These are phyloP conservation scores for Coelastrella sp. DNA, from an alignment of 139 green algal genomes.

Conservation along the genomic window DNA sequence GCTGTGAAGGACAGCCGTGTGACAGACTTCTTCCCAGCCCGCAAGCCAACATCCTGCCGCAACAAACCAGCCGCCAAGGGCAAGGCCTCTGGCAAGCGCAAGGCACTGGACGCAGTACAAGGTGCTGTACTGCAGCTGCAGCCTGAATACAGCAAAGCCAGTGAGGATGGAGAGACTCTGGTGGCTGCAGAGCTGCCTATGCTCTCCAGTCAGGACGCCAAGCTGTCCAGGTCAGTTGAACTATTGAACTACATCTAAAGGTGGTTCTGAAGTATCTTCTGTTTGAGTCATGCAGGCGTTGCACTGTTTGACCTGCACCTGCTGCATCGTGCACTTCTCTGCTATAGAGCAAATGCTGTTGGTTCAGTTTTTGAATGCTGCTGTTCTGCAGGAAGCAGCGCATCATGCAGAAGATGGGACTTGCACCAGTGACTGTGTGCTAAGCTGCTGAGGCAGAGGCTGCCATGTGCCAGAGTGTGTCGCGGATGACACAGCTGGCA, in stretches of 20 bases:
- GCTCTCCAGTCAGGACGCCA: slow-evolving; percentile 36
- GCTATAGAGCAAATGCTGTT: no score
- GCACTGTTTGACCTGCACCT: no score
- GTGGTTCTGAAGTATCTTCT: no score
- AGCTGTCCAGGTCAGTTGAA: not conserved
- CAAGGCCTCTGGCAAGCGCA: slow-evolving; percentile 20
- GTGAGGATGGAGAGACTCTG: slow-evolving; percentile 13
- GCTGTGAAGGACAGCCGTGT: not conserved
- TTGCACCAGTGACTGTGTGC: slow-evolving; percentile 31
- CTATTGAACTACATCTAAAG: no score
- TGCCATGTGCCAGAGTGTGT: not conserved
- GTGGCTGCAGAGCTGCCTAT: slow-evolving; percentile 1
- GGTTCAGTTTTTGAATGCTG: not conserved
- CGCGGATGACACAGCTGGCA: no score
- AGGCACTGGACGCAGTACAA: slow-evolving; percentile 30
- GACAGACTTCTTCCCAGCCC: not conserved
- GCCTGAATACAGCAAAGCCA: not conserved
- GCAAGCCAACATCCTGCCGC: slow-evolving; percentile 7
- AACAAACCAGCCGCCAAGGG: not conserved
- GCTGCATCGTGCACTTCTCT: no score
- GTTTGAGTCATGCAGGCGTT: no score
- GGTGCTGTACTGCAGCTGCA: not conserved
- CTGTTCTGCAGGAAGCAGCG: slow-evolving; percentile 41
- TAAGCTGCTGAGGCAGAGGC: not conserved
- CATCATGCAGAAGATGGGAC: slow-evolving; percentile 53